A percentile compares a stretch with the other conserved stretches of the same genome.
These are phyloP conservation scores for Dactylellina leptospora DNA, from an alignment of 2,329 filamentous ascomycete species.

Conservation along the genomic window DNA sequence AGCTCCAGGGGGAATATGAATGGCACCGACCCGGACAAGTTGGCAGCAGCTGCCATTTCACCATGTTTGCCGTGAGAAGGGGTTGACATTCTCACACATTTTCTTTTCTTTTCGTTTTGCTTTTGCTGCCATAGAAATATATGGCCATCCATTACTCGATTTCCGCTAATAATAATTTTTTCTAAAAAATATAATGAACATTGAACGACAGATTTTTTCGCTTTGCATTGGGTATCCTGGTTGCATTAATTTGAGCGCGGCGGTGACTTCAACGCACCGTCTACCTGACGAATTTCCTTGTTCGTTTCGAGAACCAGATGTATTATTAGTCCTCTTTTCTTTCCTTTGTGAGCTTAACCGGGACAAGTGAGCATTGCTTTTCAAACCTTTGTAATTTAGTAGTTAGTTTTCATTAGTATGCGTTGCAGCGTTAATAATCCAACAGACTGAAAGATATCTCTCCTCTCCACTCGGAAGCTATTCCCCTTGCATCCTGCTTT, in stretches of 20 bases:
- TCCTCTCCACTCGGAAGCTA: neutral
- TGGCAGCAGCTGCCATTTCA: conserved; percentile 32
- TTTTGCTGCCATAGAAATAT: too few species aligned
- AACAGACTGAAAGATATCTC: too few species aligned
- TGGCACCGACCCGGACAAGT: conserved; percentile 15
- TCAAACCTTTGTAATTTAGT: too few species aligned
- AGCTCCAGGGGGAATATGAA: conserved; percentile 16
- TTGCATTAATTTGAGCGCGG: too few species aligned
- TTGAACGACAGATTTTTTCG: too few species aligned
- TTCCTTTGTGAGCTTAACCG: neutral
- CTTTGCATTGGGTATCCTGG: too few species aligned
- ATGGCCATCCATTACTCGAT: too few species aligned
- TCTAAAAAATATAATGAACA: too few species aligned
- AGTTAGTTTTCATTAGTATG: too few species aligned
- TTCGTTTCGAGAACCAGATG: neutral
- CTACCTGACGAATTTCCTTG: neutral
- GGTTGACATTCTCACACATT: neutral
- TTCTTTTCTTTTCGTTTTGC: conserved; percentile 10
- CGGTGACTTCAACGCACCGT: too few species aligned
- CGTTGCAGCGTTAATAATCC: too few species aligned
- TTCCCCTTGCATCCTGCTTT: conserved; percentile 9
- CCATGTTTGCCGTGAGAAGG: conserved; percentile 7
- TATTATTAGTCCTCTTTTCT: conserved; percentile 2
- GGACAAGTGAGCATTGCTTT: neutral
- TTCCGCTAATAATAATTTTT: too few species aligned